Evolutionary conservation across 2,329 filamentous ascomycete species (phyloP), one percentile per base, ranked within the genome.

Genomic region (Fulvia fulva): DNA sequence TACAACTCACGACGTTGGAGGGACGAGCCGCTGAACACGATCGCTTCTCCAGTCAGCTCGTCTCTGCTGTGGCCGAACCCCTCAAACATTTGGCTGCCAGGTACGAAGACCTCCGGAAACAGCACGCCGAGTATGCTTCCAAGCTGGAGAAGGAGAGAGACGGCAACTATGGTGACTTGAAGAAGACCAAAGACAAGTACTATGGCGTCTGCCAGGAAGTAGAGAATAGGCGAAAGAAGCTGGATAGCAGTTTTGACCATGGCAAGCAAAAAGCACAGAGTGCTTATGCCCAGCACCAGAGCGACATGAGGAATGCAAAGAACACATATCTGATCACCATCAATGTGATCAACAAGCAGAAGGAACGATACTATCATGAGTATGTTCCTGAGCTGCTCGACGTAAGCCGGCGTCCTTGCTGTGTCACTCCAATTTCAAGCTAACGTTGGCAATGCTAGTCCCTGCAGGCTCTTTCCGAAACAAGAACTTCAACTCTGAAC

Each of bases 301-400:
- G 87, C 60, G 94, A 99, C 67, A 97, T 97, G 94, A 90, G 94
- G 76, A 99, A 99, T 72, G 83, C 88, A 73, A 99, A 99, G 80
- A 99, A 99, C 74, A 91, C 89, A n/a, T 99, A 99, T 71, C 79
- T 99, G 61, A 96, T 99, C 69, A 84, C 86, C 61, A 96, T 99
- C 77, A 96, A 96, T 71, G 90, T 97, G 58, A 95, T 92, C 32
- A 99, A 99, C 76, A 96, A 94, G 78, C 87, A 96, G 70, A 99
- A 97, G 78, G 91, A 97, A 72, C 90, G 88, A 71, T 97, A 97
- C 78, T 99, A 96, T 71, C 88, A 97, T 72, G 91, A 97, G 74
- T 97, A 97, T 73, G 83, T 99, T 21, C 94, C 94, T 8, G 94
- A 97, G 71, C 78, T 97, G 58, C 82, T 99, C 71, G 90, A 97